Percentiles rank a stretch among this genome's conserved stretches.
Conservation (phyloP, 768 basidiomycete genomes). For the Suillus clintonianus region DNA sequence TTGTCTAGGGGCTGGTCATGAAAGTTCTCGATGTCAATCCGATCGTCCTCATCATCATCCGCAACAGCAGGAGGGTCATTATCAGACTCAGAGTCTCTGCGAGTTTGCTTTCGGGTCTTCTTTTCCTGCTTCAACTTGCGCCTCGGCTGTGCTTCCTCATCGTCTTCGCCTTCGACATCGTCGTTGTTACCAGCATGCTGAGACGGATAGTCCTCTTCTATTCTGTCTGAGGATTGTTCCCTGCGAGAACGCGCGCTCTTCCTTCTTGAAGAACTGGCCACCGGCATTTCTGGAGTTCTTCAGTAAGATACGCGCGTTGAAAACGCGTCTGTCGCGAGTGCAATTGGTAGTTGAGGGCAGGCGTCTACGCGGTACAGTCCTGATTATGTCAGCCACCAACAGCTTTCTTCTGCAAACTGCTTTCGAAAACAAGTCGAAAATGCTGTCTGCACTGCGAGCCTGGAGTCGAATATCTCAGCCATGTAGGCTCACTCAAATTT, state of each 20-base stretch:
- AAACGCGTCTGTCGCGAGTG: constrained; percentile 10
- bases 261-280: constrained; percentile 38
- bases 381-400: constrained; percentile 8
- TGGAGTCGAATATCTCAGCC: constrained; percentile 16
- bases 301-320: constrained; percentile 1
- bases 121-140: constrained; percentile 34
- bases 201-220: constrained; percentile 53
- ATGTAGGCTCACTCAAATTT: constrained; percentile 16
- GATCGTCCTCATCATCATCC: constrained; percentile 48
- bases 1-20: constrained; percentile 65
- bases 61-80: constrained; percentile 22
- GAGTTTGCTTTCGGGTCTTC: constrained; percentile 27
- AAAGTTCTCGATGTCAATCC: constrained; percentile 64
- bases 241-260: constrained; percentile 37
- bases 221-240: constrained; percentile 54
- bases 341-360: constrained; percentile 26
- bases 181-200: constrained; percentile 35
- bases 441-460: constrained; percentile 29
- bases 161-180: constrained; percentile 41
- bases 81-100: constrained; percentile 36
- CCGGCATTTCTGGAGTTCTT: constrained; percentile 28
- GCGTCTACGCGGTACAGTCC: constrained; percentile 22
- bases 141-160: constrained; percentile 43
- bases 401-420: not conserved
- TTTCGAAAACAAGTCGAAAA: constrained; percentile 7